Evolutionary conservation across 2,329 filamentous ascomycete genomes (phyloP).

Genomic region (Aureobasidium namibiae): DNA sequence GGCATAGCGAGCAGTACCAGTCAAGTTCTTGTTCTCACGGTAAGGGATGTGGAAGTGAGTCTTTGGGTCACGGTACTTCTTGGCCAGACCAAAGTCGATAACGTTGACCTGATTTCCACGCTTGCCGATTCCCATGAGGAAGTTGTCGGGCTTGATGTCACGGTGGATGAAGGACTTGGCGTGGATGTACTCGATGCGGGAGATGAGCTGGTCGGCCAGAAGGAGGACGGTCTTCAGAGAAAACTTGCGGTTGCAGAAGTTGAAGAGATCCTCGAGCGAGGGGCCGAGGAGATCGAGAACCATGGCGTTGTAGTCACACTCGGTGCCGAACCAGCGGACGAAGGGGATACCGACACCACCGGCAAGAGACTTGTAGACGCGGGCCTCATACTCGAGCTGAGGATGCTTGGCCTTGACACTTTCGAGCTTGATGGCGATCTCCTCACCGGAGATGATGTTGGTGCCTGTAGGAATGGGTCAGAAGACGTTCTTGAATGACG

Average conservation of each 20-base stretch:
- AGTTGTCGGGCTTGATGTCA: constrained; percentile 99
- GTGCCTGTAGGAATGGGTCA: constrained; percentile 53
- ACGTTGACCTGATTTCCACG: constrained; percentile 99
- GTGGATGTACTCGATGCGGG: constrained; percentile 98
- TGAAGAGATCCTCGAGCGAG: constrained; percentile 95
- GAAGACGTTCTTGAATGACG: not conserved
- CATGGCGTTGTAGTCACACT: constrained; percentile 99
- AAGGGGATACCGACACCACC: constrained; percentile 97
- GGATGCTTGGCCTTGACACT: constrained; percentile 99
- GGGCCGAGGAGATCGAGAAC: constrained; percentile 94
- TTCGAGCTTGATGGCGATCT: constrained; percentile 99
- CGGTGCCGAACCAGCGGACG: constrained; percentile 98
- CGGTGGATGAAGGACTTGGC: constrained; percentile 99
- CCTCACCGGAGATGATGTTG: constrained; percentile 98
- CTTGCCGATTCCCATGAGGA: constrained; percentile 98
- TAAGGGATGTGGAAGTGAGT: constrained; percentile 99
- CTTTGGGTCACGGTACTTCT: constrained; percentile 99
- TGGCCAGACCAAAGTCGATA: constrained; percentile 96
- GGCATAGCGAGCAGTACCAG: constrained; percentile 94
- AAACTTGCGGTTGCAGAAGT: constrained; percentile 99
- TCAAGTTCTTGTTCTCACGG: constrained; percentile 99
- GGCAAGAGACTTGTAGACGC: constrained; percentile 81
- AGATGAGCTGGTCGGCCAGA: constrained; percentile 95
- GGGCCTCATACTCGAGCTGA: constrained; percentile 96
- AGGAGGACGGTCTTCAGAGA: constrained; percentile 96